Base-by-base conservation (phyloP, 148 eudicot species). In the Salicornia ramosissima region DNA sequence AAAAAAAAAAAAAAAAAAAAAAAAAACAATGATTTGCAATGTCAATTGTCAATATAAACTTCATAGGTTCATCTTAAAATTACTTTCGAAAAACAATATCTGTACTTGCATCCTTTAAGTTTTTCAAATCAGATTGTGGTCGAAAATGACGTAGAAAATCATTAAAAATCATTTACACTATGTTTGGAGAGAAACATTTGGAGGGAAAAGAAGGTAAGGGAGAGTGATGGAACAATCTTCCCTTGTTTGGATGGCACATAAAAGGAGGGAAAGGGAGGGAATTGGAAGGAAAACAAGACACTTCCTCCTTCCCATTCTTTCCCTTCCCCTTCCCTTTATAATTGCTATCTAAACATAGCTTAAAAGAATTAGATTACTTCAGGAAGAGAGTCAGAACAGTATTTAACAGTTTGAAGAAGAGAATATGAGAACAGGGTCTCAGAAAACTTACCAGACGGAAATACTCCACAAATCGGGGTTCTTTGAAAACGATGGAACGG, bases 381-480 rank as follows among this genome's bases (percentile, higher is more conserved):
- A 12, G 45, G 16, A 34, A 60, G 26, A 63, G 8, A 60, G 22
- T 14, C 25, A 60, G 18, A 33, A 9, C 61, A 60, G 15, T 0
- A 58, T 24, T 11, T 21, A 7, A n/a, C 40, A 52, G 22, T 57
- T 50, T 34, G 22, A 49, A 49, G 18, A 47, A 18, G 8, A 49
- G 29, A 68, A 58, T 52, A 30, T 72, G 58, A 22, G 9, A 25
- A 25, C 14, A 6, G 25, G 24, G 21, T 67, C 11, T 5, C 1
- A 39, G 64, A 52, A 59, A 36, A 74, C 99, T 90, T 70, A 94
- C 97, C 63, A 83, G 82, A 72, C 99, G 97, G 82, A 94, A 94
- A 59, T 94, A 94, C 83, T 94, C 99, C 29, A 94, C 99, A 67
- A 94, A 94, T 9, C 97, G 90, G 31, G 99, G 97, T 58, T 94